Base-by-base conservation (phyloP, 805 yeast species). In the Sugiyamaella smithiae region DNA sequence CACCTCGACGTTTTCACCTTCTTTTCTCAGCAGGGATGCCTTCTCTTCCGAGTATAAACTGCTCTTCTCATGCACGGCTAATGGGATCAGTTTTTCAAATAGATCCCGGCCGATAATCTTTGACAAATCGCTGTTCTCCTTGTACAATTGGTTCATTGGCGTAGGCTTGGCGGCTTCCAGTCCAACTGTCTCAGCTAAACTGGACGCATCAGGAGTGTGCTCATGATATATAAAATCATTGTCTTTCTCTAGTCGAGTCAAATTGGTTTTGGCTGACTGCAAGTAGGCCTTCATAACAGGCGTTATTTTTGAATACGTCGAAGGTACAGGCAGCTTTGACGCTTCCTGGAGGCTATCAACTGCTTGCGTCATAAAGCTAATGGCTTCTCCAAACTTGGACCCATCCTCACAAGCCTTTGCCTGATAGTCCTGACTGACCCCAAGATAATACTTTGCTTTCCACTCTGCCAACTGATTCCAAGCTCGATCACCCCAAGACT, bases 151-250 rank as follows among this genome's bases (percentile, higher is more conserved):
- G 36, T 65, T 67, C 29, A 81, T 58, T 2, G 82, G 71, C 4
- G 82, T 72, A 0, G 82, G 71, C 57, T 83, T 81, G 1, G 82
- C 81, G 49, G 88, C 84, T 40, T 81, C 85, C 16, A 43, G 17
- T 0, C 83, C 78, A 52, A 85, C 81, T 3, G 88, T 73, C 11
- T 80, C 84, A 5, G 87, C 78, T 43, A 88, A 67, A 0, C 83
- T 66, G 19, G 78, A 77, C 25, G 67, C 67, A 3, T 78, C 70
- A 0, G 97, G 96, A 11, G 90, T 70, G 1, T 73, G 59, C 17
- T 85, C 91, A 65, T 93, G 96, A 62, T 87, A 91, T 31, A 91
- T 87, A 58, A 81, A 84, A 62, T 91, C 97, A 60, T 91, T 91
- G 61, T 91, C 98, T 56, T 85, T 88, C 22, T 76, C 81, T 57